These are phyloP conservation scores for Medicago lupulina DNA, from an alignment of 306 rosid genomes.

Conservation along the genomic window DNA sequence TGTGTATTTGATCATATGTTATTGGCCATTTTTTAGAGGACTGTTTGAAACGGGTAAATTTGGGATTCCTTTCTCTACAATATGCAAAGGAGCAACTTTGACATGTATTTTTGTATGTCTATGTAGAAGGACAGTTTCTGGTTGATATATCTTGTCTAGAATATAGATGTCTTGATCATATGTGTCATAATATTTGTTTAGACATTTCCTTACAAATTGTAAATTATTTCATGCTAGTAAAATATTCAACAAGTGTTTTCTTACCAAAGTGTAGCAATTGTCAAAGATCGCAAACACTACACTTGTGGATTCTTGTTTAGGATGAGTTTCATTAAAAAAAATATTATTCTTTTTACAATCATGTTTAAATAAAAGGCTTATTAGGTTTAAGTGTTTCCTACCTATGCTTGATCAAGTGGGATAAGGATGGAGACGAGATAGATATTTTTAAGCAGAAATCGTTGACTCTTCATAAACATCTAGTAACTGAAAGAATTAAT, in stretches of 20 bases:
- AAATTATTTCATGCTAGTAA: neutral
- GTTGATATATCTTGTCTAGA: conserved; percentile 29
- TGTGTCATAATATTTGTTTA: neutral
- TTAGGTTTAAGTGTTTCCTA: too few relatives aligned
- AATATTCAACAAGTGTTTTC: too few relatives aligned
- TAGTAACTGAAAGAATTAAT: too few relatives aligned
- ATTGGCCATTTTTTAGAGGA: conserved; percentile 66
- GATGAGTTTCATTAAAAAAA: too few relatives aligned
- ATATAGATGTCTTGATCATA: neutral
- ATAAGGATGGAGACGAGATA: too few relatives aligned
- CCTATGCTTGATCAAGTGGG: too few relatives aligned
- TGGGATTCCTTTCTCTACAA: conserved; percentile 63
- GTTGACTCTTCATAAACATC: too few relatives aligned
- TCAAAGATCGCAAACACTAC: too few relatives aligned
- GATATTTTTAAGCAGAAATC: too few relatives aligned
- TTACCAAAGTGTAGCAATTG: neutral
- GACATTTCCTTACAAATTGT: neutral
- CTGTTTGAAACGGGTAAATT: conserved; percentile 58
- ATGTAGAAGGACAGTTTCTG: conserved; percentile 19
- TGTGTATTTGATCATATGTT: conserved; percentile 53
- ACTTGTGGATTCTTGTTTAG: neutral
- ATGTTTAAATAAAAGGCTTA: too few relatives aligned
- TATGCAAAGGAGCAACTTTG: conserved; percentile 50
- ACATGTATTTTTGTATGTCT: conserved; percentile 51
- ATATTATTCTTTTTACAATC: neutral